Evolutionary conservation across 441 rosid species (phyloP), one percentile per base, ranked within the genome.

Genomic region (Eutrema salsugineum): DNA sequence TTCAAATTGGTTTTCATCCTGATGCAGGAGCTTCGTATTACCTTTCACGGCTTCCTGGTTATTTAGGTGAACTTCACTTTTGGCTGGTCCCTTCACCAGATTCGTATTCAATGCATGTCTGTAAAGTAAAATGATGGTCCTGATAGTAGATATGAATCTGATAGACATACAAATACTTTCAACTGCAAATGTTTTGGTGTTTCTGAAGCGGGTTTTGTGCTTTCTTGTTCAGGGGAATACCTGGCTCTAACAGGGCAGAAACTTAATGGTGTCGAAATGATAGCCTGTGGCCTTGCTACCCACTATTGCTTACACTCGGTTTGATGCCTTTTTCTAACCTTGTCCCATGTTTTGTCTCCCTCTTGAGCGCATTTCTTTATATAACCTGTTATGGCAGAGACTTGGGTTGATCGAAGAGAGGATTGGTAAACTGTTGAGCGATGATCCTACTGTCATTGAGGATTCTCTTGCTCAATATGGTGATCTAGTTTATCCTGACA

Each of bases 11-110:
- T 40, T 95, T 93, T 79, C 97, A 95, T 84, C 97, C 98, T 61
- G 95, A 91, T 79, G 94, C 95, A 12, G 97, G 99, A 68, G 98
- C 97, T 72, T 89, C 99, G 16, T 89, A 84, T 80, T 91, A 93
- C 81, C 97, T 95, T 72, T 87, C 97, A 77, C 90, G 77, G 64
- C 85, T 95, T 14, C 97, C 97, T 80, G 97, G 99, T 76, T 91
- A 84, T 81, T 80, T 93, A 73, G 97, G 99, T 89, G 80, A 64
- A 32, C 64, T 44, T 63, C 56, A 70, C 14, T 17, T 70, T 38
- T 63, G 32, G 17, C 17, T 50, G 22, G 51, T 71, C 57, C 35
- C 17, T 42, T 27, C 28, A n/a, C 44, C 17, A 24, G 12, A 57
- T 70, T 40, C 55, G 35, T 63, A 51, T 47, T 78, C 11, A 58